Percentiles rank a stretch among this genome's conserved stretches.
These are phyloP conservation scores for Pseudogymnoascus sp. DNA, from an alignment of 2,329 filamentous ascomycete species.

Conservation along the genomic window DNA sequence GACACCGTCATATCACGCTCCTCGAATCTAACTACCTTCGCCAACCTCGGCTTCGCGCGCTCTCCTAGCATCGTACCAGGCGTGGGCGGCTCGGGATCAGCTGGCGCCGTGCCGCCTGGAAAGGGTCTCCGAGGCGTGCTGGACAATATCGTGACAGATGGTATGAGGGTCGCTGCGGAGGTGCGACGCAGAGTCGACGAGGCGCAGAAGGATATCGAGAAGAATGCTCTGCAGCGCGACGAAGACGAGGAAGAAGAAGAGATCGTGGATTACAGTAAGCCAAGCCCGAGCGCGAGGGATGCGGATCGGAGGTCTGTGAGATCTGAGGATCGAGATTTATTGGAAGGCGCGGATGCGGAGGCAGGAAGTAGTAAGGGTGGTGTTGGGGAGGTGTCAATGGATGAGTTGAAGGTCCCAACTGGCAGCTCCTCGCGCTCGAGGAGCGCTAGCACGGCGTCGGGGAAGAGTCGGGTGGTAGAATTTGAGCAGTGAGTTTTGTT, in stretches of 20 bases:
- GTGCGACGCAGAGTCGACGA: slow-evolving; percentile 92
- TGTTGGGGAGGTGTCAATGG: slow-evolving; percentile 16
- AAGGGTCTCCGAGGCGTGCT: slow-evolving; percentile 85
- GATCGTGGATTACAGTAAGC: slow-evolving; percentile 52
- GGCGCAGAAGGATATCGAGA: slow-evolving; percentile 84
- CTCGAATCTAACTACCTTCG: slow-evolving; percentile 78
- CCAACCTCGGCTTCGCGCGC: slow-evolving; percentile 57
- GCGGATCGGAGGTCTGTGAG: slow-evolving; percentile 57
- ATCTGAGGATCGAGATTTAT: slow-evolving; percentile 60
- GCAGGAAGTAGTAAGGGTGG: slow-evolving; percentile 41
- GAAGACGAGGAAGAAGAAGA: slow-evolving; percentile 65
- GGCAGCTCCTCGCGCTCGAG: slow-evolving; percentile 23
- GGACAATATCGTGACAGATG: slow-evolving; percentile 95
- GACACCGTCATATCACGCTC: slow-evolving; percentile 41
- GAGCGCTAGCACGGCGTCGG: slow-evolving; percentile 27
- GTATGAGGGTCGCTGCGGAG: slow-evolving; percentile 91
- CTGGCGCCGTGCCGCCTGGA: slow-evolving; percentile 35
- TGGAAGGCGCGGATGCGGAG: slow-evolving; percentile 68
- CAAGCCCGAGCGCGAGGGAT: slow-evolving; percentile 43
- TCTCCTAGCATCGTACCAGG: slow-evolving; percentile 39
- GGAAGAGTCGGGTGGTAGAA: slow-evolving; percentile 36
- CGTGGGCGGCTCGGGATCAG: slow-evolving; percentile 22
- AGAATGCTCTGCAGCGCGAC: slow-evolving; percentile 61
- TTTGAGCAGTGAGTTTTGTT: slow-evolving; percentile 32
- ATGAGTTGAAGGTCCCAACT: slow-evolving; percentile 18